A percentile compares a stretch with the other conserved stretches of the same genome.
Conservation (phyloP, 345 rosid species). For the Lumnitzera racemosa region DNA sequence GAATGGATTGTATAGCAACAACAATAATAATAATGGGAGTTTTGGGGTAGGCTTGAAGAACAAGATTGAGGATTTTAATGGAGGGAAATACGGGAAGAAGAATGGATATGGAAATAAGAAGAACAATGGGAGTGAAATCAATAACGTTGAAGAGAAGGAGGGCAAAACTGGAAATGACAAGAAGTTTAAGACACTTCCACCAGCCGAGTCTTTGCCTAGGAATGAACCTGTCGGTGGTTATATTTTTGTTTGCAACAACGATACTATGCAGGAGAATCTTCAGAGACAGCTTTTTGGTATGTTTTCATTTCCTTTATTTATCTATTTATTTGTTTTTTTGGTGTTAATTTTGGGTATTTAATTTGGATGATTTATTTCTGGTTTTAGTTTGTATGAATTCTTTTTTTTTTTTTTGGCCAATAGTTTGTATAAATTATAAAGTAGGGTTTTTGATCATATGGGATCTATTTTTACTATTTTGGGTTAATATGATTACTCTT, state of each 20-base stretch:
- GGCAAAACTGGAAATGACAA: conserved; percentile 13
- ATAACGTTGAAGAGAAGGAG: conserved; percentile 26
- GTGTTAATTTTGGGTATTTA: neutral
- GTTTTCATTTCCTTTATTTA: neutral
- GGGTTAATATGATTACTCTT: no score
- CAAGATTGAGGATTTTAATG: conserved; percentile 44
- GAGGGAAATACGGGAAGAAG: conserved; percentile 47
- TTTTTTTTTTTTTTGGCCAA: no score
- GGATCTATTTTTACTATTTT: no score
- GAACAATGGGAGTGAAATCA: conserved; percentile 16
- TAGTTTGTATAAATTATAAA: no score
- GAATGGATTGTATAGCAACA: conserved; percentile 11
- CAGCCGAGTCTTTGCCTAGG: conserved; percentile 26
- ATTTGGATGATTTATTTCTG: no score
- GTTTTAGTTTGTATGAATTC: no score
- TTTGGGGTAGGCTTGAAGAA: conserved; percentile 33
- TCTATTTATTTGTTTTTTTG: neutral
- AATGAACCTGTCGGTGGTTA: conserved; percentile 49
- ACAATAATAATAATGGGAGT: conserved; percentile 25
- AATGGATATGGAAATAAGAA: conserved; percentile 30
- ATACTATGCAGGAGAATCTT: conserved; percentile 57
- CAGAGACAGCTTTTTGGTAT: conserved; percentile 49
- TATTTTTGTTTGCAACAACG: conserved; percentile 57
- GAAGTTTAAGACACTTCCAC: conserved; percentile 30
- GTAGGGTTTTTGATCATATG: no score